Evolutionary conservation across 1,284 basidiomycete species (phyloP).

Genomic region (Ceratobasidium sp.): DNA sequence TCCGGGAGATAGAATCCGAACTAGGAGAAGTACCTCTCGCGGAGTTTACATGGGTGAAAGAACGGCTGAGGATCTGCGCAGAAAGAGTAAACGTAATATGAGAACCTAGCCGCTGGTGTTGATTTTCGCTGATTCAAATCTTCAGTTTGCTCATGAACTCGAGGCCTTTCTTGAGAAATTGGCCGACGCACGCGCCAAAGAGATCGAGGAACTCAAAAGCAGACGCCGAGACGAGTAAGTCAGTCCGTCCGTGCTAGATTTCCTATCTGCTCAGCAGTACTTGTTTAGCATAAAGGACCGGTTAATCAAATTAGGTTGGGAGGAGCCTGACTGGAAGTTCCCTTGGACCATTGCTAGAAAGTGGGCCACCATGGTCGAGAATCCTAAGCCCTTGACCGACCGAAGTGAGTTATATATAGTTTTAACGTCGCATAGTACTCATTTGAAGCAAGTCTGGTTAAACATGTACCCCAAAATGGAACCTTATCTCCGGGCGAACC

Average conservation of each 20-base stretch:
- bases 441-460: not conserved
- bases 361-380: slow-evolving; percentile 1
- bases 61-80: not conserved
- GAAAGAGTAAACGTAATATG: not conserved
- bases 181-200: not conserved
- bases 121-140: not conserved
- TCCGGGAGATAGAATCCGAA: not conserved
- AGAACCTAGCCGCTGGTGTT: not conserved
- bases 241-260: too few species aligned
- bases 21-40: too few species aligned
- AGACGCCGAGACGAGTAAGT: not conserved
- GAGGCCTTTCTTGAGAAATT: not conserved
- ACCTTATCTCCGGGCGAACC: not conserved
- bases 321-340: slow-evolving; percentile 6
- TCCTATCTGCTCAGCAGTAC: too few species aligned
- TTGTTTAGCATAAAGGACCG: not conserved
- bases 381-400: not conserved
- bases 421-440: not conserved
- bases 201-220: not conserved
- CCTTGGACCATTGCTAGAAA: not conserved
- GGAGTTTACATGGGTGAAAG: not conserved
- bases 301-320: not conserved
- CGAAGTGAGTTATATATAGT: not conserved
- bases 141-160: not conserved
- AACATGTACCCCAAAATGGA: slow-evolving; percentile 1